Evolutionary conservation across 805 yeast genomes (phyloP), one percentile per base, ranked within the genome.

Genomic region (Wickerhamiella domercqiae): DNA sequence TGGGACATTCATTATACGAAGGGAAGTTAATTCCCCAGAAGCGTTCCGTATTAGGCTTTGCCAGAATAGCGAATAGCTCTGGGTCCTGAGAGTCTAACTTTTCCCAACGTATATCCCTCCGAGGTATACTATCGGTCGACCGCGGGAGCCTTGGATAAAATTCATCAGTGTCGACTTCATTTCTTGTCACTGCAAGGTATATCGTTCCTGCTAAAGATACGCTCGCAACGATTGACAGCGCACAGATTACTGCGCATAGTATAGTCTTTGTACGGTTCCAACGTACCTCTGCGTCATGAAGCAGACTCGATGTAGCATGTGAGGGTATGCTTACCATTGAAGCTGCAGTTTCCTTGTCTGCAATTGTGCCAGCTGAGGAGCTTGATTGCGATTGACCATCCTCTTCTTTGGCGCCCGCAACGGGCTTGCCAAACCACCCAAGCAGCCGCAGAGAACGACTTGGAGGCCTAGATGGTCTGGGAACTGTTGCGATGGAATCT

Each of bases 51-150:
- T 21, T 36, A 21, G 38, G 3, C 29, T 7, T 13, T 16, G 13
- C 11, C 31, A 29, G 22, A 20, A 36, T 21, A 5, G 19, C 19
- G 7, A 7, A n/a, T 13, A 26, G 7, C 3, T 15, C 21, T 5
- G 33, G 33, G 16, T 32, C 22, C 15, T 7, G n/a, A 9, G 14
- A 4, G 3, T 5, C 26, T 9, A 13, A 3, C 17, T 3, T 41
- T 28, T n/a, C 41, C 47, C 32, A 38, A 35, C 30, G 35, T 21
- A 19, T 18, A 7, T 6, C 7, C 5, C 33, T 20, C 30, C 30
- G 16, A 28, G 30, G 30, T 28, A 28, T 14, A 28, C 30, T 14
- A 28, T 14, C 15, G 17, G 7, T 24, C 9, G 11, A 13, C 26
- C 9, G 7, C 33, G 26, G 26, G 13, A 24, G 13, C 9, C 13